These are phyloP conservation scores for Aspergillus phoenicis DNA, from an alignment of 2,329 filamentous ascomycete genomes.

Conservation along the genomic window DNA sequence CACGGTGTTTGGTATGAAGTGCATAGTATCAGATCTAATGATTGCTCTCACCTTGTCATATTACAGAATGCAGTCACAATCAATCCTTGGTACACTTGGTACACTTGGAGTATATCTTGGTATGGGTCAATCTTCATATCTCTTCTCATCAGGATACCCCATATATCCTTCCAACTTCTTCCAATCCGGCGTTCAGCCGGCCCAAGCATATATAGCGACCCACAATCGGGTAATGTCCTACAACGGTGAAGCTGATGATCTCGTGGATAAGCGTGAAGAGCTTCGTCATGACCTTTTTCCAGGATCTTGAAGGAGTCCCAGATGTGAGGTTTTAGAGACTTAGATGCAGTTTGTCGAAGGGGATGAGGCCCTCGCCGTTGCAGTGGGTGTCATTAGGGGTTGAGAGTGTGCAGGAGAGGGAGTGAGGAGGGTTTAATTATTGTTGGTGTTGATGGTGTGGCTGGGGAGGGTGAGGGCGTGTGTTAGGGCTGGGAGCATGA, in stretches of 20 bases:
- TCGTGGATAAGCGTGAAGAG: conserved; percentile 38
- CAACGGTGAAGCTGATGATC: conserved; percentile 36
- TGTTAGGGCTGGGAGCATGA: conserved; percentile 15
- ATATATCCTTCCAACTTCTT: conserved; percentile 29
- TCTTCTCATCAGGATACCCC: conserved; percentile 33
- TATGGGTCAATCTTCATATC: conserved; percentile 24
- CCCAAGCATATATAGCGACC: conserved; percentile 37
- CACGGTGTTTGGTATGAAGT: too few species aligned
- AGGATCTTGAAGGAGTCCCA: conserved; percentile 37
- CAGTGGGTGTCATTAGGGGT: conserved; percentile 23
- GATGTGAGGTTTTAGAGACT: conserved; percentile 35
- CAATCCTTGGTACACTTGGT: too few species aligned
- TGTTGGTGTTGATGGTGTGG: background rate
- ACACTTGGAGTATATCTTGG: too few species aligned
- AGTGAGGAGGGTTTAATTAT: conserved; percentile 9
- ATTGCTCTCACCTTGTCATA: too few species aligned
- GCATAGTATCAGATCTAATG: too few species aligned
- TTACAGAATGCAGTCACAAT: too few species aligned
- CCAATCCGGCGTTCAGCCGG: conserved; percentile 36
- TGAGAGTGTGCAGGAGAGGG: background rate
- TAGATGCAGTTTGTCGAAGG: conserved; percentile 35
- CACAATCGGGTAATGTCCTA: conserved; percentile 37
- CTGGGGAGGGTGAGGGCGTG: conserved; percentile 12
- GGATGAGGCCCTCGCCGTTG: conserved; percentile 30
- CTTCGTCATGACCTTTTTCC: conserved; percentile 34